These are phyloP conservation scores for Chaetomiaceae sp. DNA, from an alignment of 2,329 filamentous ascomycete species.

Conservation along the genomic window DNA sequence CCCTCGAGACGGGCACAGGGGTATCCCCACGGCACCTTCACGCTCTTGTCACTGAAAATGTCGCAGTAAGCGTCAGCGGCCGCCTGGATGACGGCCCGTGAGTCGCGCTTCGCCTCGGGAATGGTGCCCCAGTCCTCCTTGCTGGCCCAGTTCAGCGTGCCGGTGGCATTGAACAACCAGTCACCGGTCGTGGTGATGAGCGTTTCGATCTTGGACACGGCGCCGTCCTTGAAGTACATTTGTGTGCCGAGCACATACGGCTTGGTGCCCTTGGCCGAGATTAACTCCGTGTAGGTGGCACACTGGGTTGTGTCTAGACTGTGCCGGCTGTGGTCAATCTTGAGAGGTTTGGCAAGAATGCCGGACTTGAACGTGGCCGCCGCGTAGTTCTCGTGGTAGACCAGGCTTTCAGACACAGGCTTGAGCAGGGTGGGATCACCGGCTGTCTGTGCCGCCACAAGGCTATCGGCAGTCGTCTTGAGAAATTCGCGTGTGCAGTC, in stretches of 20 bases:
- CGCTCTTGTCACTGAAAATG: conserved; percentile 26
- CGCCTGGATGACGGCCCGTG: conserved; percentile 27
- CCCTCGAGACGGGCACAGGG: conserved; percentile 29
- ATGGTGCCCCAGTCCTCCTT: conserved; percentile 26
- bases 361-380: conserved; percentile 16
- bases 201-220: conserved; percentile 23
- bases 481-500: conserved; percentile 25
- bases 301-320: conserved; percentile 28
- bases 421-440: conserved; percentile 21
- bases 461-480: conserved; percentile 19
- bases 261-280: conserved; percentile 25
- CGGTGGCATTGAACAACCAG: conserved; percentile 30
- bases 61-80: conserved; percentile 29
- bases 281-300: conserved; percentile 29
- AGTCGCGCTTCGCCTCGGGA: conserved; percentile 24
- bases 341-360: conserved; percentile 23
- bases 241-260: conserved; percentile 38
- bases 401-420: conserved; percentile 9
- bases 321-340: conserved; percentile 27
- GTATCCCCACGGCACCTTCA: conserved; percentile 26
- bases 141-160: conserved; percentile 25
- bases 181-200: conserved; percentile 28
- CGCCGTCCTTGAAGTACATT: conserved; percentile 27
- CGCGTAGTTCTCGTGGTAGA: conserved; percentile 22
- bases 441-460: conserved; percentile 23